Percentiles rank a stretch among this genome's conserved stretches.
phyloP scores from a whole-genome alignment of 73 alveolate species.

The Tetrahymena elliotti region DNA sequence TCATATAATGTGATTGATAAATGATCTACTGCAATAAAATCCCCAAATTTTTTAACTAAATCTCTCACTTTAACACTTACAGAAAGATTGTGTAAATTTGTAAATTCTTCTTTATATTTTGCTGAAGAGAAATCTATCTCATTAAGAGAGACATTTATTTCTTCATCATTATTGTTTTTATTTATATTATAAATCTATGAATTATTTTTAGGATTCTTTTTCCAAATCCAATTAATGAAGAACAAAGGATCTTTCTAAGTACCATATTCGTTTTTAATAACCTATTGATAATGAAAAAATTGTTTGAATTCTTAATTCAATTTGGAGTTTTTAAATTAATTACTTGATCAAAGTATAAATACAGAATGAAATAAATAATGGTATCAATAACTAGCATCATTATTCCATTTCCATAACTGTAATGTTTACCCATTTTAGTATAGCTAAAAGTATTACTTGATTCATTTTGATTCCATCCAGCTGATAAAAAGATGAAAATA shows the following conservation, averaged over 20 bases:
- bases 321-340: not conserved
- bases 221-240: not conserved
- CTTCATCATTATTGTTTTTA: not conserved
- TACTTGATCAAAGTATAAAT: not conserved
- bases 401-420: not conserved
- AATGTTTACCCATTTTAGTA: not conserved
- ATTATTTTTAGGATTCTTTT: not conserved
- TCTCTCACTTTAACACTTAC: not conserved
- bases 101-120: not conserved
- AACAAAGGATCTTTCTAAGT: not conserved
- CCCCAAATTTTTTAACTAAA: slow-evolving; percentile 44
- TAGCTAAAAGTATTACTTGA: not conserved
- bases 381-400: not conserved
- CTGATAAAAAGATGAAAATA: not conserved
- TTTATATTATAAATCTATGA: not conserved
- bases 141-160: not conserved
- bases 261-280: not conserved
- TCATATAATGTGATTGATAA: slow-evolving; percentile 31
- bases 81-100: not conserved
- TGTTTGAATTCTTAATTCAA: not conserved
- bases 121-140: not conserved
- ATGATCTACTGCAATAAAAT: slow-evolving; percentile 77
- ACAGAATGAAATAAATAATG: not conserved
- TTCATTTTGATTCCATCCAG: not conserved
- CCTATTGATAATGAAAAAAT: not conserved